phyloP scores from a whole-genome alignment of 1,139 yeast species.

The Zygoascus hellenicus region DNA sequence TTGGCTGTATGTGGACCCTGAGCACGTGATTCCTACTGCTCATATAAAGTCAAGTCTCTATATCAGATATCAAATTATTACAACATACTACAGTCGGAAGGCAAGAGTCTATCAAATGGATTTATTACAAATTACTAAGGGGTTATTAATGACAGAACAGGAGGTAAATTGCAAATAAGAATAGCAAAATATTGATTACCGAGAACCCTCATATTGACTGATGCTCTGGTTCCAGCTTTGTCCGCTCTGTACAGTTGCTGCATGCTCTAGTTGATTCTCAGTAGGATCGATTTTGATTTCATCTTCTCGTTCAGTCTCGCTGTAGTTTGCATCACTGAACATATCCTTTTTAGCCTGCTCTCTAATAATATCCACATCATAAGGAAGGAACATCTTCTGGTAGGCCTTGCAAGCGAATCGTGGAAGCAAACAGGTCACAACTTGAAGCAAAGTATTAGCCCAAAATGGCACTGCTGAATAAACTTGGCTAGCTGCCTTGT shows the following conservation, averaged over 20 bases:
- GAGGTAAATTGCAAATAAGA: too few relatives aligned
- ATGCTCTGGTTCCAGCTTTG: constrained; percentile 5
- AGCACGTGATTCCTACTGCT: too few relatives aligned
- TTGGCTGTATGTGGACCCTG: too few relatives aligned
- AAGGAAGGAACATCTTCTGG: constrained; percentile 58
- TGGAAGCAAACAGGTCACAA: constrained; percentile 67
- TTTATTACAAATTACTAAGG: too few relatives aligned
- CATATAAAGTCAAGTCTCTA: too few relatives aligned
- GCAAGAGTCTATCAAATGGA: too few relatives aligned
- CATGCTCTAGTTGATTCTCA: constrained; percentile 12
- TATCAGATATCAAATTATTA: too few relatives aligned
- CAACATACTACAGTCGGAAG: too few relatives aligned
- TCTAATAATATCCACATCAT: constrained; percentile 78
- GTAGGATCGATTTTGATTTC: neutral
- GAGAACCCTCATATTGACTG: neutral
- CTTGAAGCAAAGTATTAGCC: constrained; percentile 74
- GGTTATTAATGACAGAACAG: too few relatives aligned
- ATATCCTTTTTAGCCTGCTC: constrained; percentile 40
- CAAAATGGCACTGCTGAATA: constrained; percentile 73
- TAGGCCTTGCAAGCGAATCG: constrained; percentile 61
- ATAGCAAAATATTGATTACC: too few relatives aligned
- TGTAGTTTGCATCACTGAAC: constrained; percentile 17
- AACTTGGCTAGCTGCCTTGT: constrained; percentile 67
- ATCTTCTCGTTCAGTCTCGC: constrained; percentile 12
- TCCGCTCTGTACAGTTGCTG: constrained; percentile 7